Base-by-base conservation (phyloP, 768 basidiomycete genomes). In the Megacollybia marginata region DNA sequence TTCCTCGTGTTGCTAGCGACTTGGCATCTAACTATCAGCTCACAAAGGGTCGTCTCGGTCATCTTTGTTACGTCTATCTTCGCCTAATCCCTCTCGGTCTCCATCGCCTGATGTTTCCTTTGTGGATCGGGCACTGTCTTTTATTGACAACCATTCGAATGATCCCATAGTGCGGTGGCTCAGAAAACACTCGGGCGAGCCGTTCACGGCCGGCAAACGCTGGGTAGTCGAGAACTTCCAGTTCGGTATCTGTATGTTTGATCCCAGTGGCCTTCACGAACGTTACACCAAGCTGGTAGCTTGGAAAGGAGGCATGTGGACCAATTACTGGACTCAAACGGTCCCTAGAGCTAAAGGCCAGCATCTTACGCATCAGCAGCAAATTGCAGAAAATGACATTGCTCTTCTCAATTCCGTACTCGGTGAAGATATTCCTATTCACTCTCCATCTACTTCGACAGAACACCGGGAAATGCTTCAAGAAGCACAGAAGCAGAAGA, bases 251-350 rank as follows among this genome's bases (percentile, higher is more conserved):
- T 75, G 71, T 57, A 78, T 82, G 76, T 79, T 82, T 56, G 79
- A 82, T 53, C 76, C 78, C 0, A 56, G 56, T 6, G 76, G 71
- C 0, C 61, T 83, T 38, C 69, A 69, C 46, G 62, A 66, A 5
- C 73, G 80, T n/a, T 83, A 82, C 55, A 54, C 61, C 10, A 60
- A 54, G 11, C 63, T 83, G 15, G 72, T 75, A 6, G 60, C 54
- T 0, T 81, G 80, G 79, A 55, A 65, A 33, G 69, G 72, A n/a
- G 76, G 75, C 3, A 42, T 72, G 33, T 82, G 80, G 80, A 62
- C 78, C 10, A 80, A 80, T 59, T 82, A 78, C 54, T 83, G 76
- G 76, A 81, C 78, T n/a, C 65, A 71, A 46, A 78, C 78, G 48
- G 62, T 9, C 57, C 69, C 42, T 51, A 52, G 49, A 16, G 18